Evolutionary conservation across 257 asterid genomes (phyloP), one percentile per base, ranked within the genome.

Genomic region (Plectranthus barbatus): DNA sequence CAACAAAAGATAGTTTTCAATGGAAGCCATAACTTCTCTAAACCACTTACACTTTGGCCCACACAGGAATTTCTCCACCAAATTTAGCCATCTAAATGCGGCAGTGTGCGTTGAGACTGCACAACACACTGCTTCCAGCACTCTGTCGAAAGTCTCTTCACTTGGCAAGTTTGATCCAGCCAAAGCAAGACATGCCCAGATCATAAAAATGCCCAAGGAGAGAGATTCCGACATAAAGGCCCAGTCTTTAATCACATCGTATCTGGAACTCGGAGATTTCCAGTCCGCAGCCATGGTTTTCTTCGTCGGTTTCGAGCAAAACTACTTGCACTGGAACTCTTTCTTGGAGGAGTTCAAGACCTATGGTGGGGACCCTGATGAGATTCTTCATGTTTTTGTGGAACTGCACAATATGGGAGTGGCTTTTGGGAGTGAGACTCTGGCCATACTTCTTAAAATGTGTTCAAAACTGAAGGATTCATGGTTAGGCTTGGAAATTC

Each of bases 181-280:
- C 8, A 82, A 75, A 73, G 74, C 77, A 67, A 78, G 71, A 47
- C 93, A 85, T 78, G 84, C 90, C 81, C 86, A 80, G 69, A 75
- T 82, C 68, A 71, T 82, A 45, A 85, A 85, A 74, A 2, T 26
- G 63, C 63, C 83, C 63, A 62, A 19, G 12, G 29, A 72, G 24
- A 15, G 33, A 48, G 60, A 73, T 66, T 9, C 80, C 19, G 73
- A 40, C 45, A 54, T 47, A 60, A 78, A 78, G 47, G 78, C 78
- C 59, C 84, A 76, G 26, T 78, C 77, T 74, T 73, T 85, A 65
- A 72, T 80, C 69, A 33, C 68, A 52, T 69, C 74, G 21, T 80
- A 82, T 71, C 66, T 85, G 74, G 67, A 76, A 49, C 56, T 76
- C 34, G 68, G 81, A 33, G 86, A 80, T 69, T 80, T 82, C 74